Base-by-base conservation (phyloP, 148 eudicot species). In the Agrostemma githago region DNA sequence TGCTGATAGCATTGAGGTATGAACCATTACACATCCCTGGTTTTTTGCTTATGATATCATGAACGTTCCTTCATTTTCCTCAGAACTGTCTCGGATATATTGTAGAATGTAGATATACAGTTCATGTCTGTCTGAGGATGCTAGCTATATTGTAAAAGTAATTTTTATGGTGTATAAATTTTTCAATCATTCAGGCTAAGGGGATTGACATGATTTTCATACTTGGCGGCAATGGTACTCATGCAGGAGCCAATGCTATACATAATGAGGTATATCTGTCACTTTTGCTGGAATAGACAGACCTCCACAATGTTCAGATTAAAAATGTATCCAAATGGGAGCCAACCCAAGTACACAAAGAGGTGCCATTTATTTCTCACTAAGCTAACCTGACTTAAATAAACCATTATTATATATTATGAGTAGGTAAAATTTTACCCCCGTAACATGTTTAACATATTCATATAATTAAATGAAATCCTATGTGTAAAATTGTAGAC, bases 191-290 rank as follows among this genome's bases (percentile, higher is more conserved):
- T 56, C 77, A 84, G 87, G 87, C 87, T 21, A 84, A 77, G 72
- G 87, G 78, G 73, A 82, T 84, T 65, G 84, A 84, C 68, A 84
- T 84, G 87, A 70, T 84, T 77, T 84, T 84, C 78, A 71, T 84
- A 62, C 87, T 84, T 67, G 87, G 87, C 74, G 87, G 87, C 66
- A 74, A 84, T 72, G 85, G 87, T 39, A 84, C 87, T 71, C 87
- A 84, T 82, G 87, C 87, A 0, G 85, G 85, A 77, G 87, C 87
- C 37, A 82, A 77, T 60, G 83, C 79, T n/a, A 84, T 84, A 62
- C 81, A 84, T 68, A 77, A 79, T 44, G 87, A 84, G 85, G 87
- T 84, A 79, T 62, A 51, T 21, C 21, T 59, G 8, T 44, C 51
- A 14, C 9, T 5, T 70, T 67, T 67, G 37, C 5, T 48, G 11